Evolutionary conservation across 306 rosid species (phyloP), one percentile per base, ranked within the genome.

Genomic region (Vachellia collinsii): DNA sequence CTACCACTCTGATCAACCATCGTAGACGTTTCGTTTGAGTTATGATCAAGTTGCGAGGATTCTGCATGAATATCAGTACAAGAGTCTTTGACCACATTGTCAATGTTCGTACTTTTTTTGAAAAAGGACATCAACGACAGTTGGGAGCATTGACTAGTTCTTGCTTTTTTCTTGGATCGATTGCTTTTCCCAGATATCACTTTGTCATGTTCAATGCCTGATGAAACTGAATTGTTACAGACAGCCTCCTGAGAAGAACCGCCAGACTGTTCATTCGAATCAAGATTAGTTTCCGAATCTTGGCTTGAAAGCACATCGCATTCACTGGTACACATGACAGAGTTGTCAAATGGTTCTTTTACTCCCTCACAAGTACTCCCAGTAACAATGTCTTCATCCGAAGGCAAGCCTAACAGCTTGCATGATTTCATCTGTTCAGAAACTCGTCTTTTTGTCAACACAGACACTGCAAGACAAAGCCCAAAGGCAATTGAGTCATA

Each of bases 401-500:
- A 23, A 75, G 38, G 29, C 37, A 70, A 82, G 54, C 79, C 58
- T 11, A 85, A 77, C 77, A 9, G 64, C 64, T 77, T 72, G 39
- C 59, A 56, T 58, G 79, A 72, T 70, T 48, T 56, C 11, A 66
- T 82, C 82, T 85, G 81, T 82, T 84, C 88, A 64, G 91, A 75
- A 83, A 74, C 79, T 87, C 76, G 85, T 64, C 88, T 90, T 89
- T 89, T 93, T 90, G 79, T 85, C 79, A 91, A 87, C 80, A 94
- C 48, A 41, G 97, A 93, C 70, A 78, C 99, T 93, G 97, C 87
- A 89, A 67, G 70, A 75, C 37, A 71, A 80, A 39, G 77, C 29
- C 79, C 47, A 50, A 67, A 72, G 79, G 74, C 29, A 80, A 51
- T 19, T 46, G 23, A 70, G 25, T 23, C 5, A 46, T 22, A 70